Evolutionary conservation across 495 filamentous ascomycete species (phyloP).

Genomic region (Trichodelitschia bisporula): DNA sequence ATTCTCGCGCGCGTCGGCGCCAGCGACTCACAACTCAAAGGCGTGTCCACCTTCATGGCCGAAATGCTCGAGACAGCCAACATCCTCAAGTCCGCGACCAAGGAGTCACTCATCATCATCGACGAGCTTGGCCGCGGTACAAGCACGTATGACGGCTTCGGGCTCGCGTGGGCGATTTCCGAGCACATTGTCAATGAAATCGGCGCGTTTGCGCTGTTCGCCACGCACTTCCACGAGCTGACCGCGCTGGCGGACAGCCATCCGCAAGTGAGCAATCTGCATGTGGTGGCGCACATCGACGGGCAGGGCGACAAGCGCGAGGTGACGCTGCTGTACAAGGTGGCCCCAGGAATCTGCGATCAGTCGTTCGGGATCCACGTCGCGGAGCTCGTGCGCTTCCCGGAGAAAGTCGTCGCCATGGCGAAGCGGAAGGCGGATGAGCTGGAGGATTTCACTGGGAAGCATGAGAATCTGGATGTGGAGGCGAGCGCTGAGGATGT

Average conservation of each 20-base stretch:
- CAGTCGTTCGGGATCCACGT: slow-evolving; percentile 97
- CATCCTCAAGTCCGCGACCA: slow-evolving; percentile 89
- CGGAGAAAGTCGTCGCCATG: slow-evolving; percentile 93
- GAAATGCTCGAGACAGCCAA: slow-evolving; percentile 99
- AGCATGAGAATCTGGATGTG: slow-evolving; percentile 31
- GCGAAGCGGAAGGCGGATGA: slow-evolving; percentile 95
- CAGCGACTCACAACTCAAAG: slow-evolving; percentile 88
- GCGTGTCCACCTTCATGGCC: slow-evolving; percentile 98
- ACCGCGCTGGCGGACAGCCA: slow-evolving; percentile 72
- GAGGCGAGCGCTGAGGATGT: slow-evolving; percentile 59
- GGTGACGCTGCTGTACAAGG: slow-evolving; percentile 90
- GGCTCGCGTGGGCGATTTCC: slow-evolving; percentile 92
- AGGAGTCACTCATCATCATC: slow-evolving; percentile 88
- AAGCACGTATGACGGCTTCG: slow-evolving; percentile 96
- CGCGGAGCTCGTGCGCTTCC: slow-evolving; percentile 93
- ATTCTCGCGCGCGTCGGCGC: slow-evolving; percentile 93
- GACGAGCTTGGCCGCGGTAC: slow-evolving; percentile 97
- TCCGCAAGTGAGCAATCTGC: slow-evolving; percentile 71
- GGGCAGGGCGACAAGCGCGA: slow-evolving; percentile 26
- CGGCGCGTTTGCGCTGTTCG: slow-evolving; percentile 77
- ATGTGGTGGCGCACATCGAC: slow-evolving; percentile 86
- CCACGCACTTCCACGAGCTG: slow-evolving; percentile 96
- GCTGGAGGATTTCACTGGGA: slow-evolving; percentile 80
- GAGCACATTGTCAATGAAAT: slow-evolving; percentile 95
- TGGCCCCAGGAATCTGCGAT: slow-evolving; percentile 84